These are phyloP conservation scores for Phytopythium helicoides DNA, from an alignment of 352 stramenopile genomes.

Conservation along the genomic window DNA sequence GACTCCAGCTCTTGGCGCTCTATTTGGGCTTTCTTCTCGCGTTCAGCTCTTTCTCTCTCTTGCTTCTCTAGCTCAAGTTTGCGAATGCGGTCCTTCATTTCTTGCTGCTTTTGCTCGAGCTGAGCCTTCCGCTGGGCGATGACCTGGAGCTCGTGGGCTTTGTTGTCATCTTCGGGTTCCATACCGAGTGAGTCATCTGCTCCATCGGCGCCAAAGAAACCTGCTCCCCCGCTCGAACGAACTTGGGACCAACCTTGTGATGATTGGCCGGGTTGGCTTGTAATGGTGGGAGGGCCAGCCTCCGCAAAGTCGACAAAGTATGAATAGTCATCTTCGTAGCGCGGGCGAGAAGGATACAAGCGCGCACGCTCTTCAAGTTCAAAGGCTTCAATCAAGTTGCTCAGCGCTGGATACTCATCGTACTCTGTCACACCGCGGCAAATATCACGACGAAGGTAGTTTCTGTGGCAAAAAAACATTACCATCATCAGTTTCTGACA, in stretches of 20 bases:
- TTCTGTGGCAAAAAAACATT: constrained; percentile 19
- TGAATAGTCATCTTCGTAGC: constrained; percentile 71
- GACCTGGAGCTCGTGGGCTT: constrained; percentile 42
- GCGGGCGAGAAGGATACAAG: constrained; percentile 57
- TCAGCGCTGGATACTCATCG: constrained; percentile 72
- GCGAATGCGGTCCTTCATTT: constrained; percentile 48
- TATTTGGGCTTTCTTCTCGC: constrained; percentile 31
- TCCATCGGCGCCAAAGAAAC: background rate
- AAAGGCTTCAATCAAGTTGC: constrained; percentile 61
- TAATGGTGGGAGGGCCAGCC: background rate
- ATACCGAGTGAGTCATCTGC: background rate
- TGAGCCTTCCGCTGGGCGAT: constrained; percentile 58
- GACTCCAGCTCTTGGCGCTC: constrained; percentile 15
- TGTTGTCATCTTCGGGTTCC: constrained; percentile 16
- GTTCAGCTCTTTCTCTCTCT: constrained; percentile 37
- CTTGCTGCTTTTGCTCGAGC: constrained; percentile 55
- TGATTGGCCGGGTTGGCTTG: background rate
- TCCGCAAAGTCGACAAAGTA: constrained; percentile 51
- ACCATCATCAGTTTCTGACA: too few relatives aligned
- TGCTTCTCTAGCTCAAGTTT: constrained; percentile 47
- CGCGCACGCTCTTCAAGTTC: constrained; percentile 52
- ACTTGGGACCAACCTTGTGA: too few relatives aligned
- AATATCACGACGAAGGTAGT: constrained; percentile 65
- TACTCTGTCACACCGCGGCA: constrained; percentile 86
- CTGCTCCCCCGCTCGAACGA: too few relatives aligned